Base-by-base conservation (phyloP, 192 early-diverging fungal genomes). In the Gaertneriomyces sp. region DNA sequence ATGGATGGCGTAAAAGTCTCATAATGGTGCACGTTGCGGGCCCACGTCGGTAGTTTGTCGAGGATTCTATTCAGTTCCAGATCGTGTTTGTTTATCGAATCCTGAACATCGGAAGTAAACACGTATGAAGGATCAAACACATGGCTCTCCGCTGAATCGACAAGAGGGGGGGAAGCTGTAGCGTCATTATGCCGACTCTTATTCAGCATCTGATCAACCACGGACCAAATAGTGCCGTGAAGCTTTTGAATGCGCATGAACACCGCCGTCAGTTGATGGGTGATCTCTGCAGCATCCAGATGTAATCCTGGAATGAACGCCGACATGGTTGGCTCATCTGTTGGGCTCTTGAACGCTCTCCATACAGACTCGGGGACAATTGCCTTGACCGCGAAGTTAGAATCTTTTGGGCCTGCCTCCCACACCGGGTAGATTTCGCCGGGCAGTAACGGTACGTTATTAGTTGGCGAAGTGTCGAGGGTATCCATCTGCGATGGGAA, bases 241-340 rank as follows among this genome's bases (percentile, higher is more conserved):
- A 60, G 42, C 12, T 12, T 20, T 41, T 60, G 66, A 17, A 68
- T 68, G 6, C 66, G 66, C 9, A 55, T 41, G 25, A 60, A 63
- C 40, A 70, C 39, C 16, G 54, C 47, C 25, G 55, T 40, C 55
- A 70, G 45, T 42, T 41, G 20, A n/a, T 52, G 60, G 33, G 40
- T 42, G 53, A 40, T 7, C 17, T 63, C 55, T 14, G 61, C 69
- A 40, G 38, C 52, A 47, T 70, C 61, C 42, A 70, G 25, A 42
- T 70, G 52, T n/a, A 25, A 5, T 11, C 69, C 69, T 4, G 69
- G 69, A 40, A 63, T 52, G 43, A 70, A 70, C 45, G 54, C 43
- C 8, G 53, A 45, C 40, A 70, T 56, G 8, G 49, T 39, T 5
- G 69, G 69, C 3, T 55, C 20, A 2, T 53, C 61, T n/a, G 54